Base-by-base conservation (phyloP, 306 rosid genomes). In the Trifolium subterraneum region DNA sequence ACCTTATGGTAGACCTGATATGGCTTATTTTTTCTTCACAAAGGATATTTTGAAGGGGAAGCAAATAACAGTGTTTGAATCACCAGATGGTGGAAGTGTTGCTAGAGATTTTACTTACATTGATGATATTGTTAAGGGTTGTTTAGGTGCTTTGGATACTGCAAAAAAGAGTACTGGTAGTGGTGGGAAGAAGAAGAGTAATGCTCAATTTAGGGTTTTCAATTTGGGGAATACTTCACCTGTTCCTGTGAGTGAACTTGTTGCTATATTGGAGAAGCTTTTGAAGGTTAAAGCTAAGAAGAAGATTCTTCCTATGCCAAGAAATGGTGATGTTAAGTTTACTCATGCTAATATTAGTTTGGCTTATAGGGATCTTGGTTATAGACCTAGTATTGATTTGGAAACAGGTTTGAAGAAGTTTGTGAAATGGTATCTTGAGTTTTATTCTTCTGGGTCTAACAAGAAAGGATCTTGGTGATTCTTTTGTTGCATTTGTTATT, bases 1-100 rank as follows among this genome's bases (percentile, higher is more conserved):
- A 25, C 98, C 95, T 0, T 92, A 96, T 94, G 96, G 96, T 10
- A 80, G 96, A n/a, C 98, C 98, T n/a, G 92, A 90, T 63, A 92
- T 92, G 98, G 92, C 96, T 0, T 92, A 92, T 77, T 92, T 87
- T 81, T 92, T 85, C 60, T 92, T 92, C 59, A 87, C 95, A 1
- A 90, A 83, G 74, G 90, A 92, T 51, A 92, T 92, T 74, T 78
- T 92, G 8, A 90, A 86, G 51, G 88, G 98, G 67, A 92, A 89
- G 72, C 72, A 80, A 6, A 86, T 90, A 64, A 78, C 89, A 0
- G 81, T 92, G 22, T 92, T 84, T 47, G 89, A 92, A 50, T 84
- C 92, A 0, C 86, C 92, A 3, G 89, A 81, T 67, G 87, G 86
- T 52, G 96, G 96, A 45, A 73, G 87, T 1, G 96, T 92, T 31